These are phyloP conservation scores for Colletotrichum gloeosporioides DNA, from an alignment of 2,329 filamentous ascomycete species.

Conservation along the genomic window DNA sequence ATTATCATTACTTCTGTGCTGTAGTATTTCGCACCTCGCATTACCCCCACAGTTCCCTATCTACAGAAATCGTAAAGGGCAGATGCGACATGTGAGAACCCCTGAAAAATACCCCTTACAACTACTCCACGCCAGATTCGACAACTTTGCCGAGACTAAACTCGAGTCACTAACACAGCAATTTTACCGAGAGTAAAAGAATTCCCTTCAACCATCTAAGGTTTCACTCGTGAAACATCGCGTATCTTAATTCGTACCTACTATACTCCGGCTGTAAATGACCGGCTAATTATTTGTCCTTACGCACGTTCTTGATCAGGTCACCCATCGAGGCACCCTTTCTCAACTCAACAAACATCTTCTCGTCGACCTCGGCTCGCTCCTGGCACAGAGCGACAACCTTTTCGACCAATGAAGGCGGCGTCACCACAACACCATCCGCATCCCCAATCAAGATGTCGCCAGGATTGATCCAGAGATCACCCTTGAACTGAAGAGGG, in stretches of 20 bases:
- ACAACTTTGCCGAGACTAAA: neutral
- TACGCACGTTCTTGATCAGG: neutral
- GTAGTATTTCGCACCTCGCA: neutral
- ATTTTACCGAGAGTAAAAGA: neutral
- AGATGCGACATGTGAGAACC: neutral
- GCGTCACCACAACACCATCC: slow-evolving; percentile 34
- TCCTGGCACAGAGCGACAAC: slow-evolving; percentile 32
- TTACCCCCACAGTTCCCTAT: neutral
- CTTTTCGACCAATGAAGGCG: slow-evolving; percentile 27
- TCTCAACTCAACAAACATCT: slow-evolving; percentile 22
- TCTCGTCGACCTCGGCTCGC: slow-evolving; percentile 32
- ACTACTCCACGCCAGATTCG: fast-evolving
- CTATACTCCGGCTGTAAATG: neutral
- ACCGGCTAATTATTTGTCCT: neutral
- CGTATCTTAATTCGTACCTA: neutral
- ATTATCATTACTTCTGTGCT: neutral
- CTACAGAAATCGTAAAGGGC: neutral
- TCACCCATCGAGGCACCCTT: slow-evolving; percentile 11
- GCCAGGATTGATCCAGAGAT: slow-evolving; percentile 33
- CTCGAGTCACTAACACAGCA: neutral
- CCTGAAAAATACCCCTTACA: neutral
- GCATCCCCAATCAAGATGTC: slow-evolving; percentile 33
- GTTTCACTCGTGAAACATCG: neutral
- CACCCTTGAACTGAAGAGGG: slow-evolving; percentile 28
- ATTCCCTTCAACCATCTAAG: neutral